Percentiles rank a stretch among this genome's conserved stretches.
Conservation (phyloP, 106 monocot species). For the Dactylorhiza incarnata region DNA sequence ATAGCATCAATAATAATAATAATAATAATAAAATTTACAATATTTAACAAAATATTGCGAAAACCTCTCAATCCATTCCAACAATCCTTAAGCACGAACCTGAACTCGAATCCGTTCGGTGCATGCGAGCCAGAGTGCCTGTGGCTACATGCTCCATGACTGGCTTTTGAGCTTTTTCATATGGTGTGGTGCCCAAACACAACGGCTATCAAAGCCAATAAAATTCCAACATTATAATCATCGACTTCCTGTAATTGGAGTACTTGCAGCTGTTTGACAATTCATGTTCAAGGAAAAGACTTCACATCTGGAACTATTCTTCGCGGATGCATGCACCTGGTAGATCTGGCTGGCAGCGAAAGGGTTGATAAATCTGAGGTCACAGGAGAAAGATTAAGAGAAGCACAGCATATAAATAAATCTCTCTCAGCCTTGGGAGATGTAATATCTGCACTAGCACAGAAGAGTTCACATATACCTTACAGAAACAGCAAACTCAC, state of each 20-base stretch:
- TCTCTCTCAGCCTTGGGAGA: slow-evolving; percentile 60
- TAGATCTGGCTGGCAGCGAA: slow-evolving; percentile 62
- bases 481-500: slow-evolving; percentile 66
- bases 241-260: background rate
- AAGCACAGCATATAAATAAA: slow-evolving; percentile 56
- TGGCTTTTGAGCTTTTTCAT: too few relatives aligned
- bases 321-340: slow-evolving; percentile 46
- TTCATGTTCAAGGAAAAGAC: slow-evolving; percentile 55
- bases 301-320: slow-evolving; percentile 27
- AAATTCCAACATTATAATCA: too few relatives aligned
- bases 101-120: too few relatives aligned
- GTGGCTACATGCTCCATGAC: too few relatives aligned
- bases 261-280: slow-evolving; percentile 42
- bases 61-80: too few relatives aligned
- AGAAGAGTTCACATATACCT: slow-evolving; percentile 50
- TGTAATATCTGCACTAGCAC: slow-evolving; percentile 48
- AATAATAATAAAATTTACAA: too few relatives aligned
- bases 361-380: slow-evolving; percentile 54
- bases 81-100: too few relatives aligned
- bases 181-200: too few relatives aligned
- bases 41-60: too few relatives aligned
- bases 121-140: too few relatives aligned
- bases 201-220: too few relatives aligned
- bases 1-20: too few relatives aligned
- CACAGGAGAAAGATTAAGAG: slow-evolving; percentile 43